A percentile compares a stretch with the other conserved stretches of the same genome.
phyloP scores from a whole-genome alignment of 768 basidiomycete genomes.

The Lactifluus hygrophoroides region DNA sequence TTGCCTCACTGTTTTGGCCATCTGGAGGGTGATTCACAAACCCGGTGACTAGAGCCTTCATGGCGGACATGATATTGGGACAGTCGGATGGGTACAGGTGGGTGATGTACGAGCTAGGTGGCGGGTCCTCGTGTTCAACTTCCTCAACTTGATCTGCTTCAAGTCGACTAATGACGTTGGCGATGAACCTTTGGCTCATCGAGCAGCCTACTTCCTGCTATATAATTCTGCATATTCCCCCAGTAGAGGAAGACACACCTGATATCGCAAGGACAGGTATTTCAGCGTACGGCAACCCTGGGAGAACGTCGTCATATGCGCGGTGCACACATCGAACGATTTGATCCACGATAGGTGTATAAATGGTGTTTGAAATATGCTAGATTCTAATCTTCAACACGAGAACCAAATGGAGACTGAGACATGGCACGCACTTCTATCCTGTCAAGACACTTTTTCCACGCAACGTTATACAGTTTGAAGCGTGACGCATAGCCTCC shows the following conservation, averaged over 20 bases:
- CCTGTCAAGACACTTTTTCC: slow-evolving; percentile 16
- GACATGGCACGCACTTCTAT: slow-evolving; percentile 13
- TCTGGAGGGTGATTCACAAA: slow-evolving; percentile 17
- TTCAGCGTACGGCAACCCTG: slow-evolving; percentile 20
- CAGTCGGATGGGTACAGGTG: slow-evolving; percentile 19
- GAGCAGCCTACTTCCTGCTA: slow-evolving; percentile 5
- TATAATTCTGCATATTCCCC: neutral
- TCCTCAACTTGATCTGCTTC: slow-evolving; percentile 1
- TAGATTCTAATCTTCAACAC: neutral
- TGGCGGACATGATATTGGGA: slow-evolving; percentile 15
- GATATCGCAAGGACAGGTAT: slow-evolving; percentile 17
- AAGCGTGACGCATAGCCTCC: slow-evolving; percentile 14
- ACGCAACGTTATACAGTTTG: slow-evolving; percentile 15
- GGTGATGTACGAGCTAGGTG: slow-evolving; percentile 6
- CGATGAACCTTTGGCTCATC: slow-evolving; percentile 11
- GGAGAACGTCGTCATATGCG: slow-evolving; percentile 19
- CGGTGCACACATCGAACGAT: slow-evolving; percentile 15
- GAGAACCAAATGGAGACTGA: neutral
- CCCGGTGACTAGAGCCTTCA: slow-evolving; percentile 19
- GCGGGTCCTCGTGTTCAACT: neutral
- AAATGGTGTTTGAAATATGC: slow-evolving; percentile 12
- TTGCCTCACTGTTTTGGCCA: slow-evolving; percentile 17
- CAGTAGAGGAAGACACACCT: slow-evolving; percentile 4
- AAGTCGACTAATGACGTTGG: slow-evolving; percentile 7
- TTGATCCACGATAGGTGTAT: slow-evolving; percentile 13